phyloP scores from a whole-genome alignment of 768 basidiomycete genomes.

The Tylopilus balloui region DNA sequence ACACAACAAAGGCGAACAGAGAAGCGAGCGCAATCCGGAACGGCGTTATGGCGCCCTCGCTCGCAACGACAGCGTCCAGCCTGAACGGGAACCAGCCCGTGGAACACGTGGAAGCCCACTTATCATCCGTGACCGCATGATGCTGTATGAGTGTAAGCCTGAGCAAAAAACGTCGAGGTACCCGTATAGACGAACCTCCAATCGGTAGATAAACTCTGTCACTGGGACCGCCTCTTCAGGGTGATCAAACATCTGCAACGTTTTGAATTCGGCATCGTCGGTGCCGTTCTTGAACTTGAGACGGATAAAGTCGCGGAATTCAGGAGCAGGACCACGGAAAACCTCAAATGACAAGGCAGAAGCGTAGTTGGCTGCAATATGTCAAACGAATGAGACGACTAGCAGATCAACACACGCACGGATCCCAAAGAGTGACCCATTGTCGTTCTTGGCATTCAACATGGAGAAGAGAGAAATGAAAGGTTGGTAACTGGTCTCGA shows the following conservation, averaged over 20 bases:
- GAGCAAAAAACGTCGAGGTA: neutral
- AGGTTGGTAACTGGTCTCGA: slow-evolving; percentile 81
- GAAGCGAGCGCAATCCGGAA: slow-evolving; percentile 3
- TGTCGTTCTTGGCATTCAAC: slow-evolving; percentile 49
- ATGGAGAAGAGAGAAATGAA: slow-evolving; percentile 84
- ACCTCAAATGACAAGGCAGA: slow-evolving; percentile 73
- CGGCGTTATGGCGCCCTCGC: neutral
- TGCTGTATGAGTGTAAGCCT: slow-evolving; percentile 24
- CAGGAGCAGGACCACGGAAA: slow-evolving; percentile 68
- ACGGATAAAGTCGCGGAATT: slow-evolving; percentile 73
- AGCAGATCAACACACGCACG: slow-evolving; percentile 43
- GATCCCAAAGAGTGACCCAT: slow-evolving; percentile 55
- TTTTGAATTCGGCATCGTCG: slow-evolving; percentile 45
- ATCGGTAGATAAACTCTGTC: slow-evolving; percentile 77
- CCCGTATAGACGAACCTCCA: slow-evolving; percentile 49
- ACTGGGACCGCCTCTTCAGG: slow-evolving; percentile 63
- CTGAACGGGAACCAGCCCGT: slow-evolving; percentile 26
- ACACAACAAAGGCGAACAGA: slow-evolving; percentile 11
- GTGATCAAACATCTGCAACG: slow-evolving; percentile 67
- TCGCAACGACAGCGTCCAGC: neutral
- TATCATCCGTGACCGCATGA: slow-evolving; percentile 35
- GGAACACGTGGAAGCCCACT: slow-evolving; percentile 40
- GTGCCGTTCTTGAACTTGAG: slow-evolving; percentile 84
- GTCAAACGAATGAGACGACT: too few relatives aligned
- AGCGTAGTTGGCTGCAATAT: slow-evolving; percentile 56